A percentile compares a stretch with the other conserved stretches of the same genome.
These are phyloP conservation scores for Sarocladium oryzae DNA, from an alignment of 2,329 filamentous ascomycete species.

Conservation along the genomic window DNA sequence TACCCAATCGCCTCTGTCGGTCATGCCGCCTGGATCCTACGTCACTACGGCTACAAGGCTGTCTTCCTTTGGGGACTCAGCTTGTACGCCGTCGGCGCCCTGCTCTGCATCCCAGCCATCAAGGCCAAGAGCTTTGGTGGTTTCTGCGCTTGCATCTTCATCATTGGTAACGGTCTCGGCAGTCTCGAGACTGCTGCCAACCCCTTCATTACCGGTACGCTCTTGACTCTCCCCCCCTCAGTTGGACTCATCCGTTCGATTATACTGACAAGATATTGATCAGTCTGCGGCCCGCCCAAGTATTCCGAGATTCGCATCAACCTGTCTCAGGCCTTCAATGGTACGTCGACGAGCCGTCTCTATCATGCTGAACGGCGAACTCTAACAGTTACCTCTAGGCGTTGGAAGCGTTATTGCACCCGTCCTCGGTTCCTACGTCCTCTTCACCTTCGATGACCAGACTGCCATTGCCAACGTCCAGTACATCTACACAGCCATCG, in stretches of 20 bases:
- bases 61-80: constrained; percentile 63
- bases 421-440: constrained; percentile 64
- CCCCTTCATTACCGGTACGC: constrained; percentile 56
- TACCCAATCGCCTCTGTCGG: constrained; percentile 66
- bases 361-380: background rate
- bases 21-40: constrained; percentile 56
- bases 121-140: constrained; percentile 62
- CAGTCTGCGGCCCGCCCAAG: constrained; percentile 52
- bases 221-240: too few species aligned
- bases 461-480: constrained; percentile 60
- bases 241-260: too few species aligned
- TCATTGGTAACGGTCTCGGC: constrained; percentile 66
- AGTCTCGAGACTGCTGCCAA: constrained; percentile 75
- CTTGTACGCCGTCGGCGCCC: constrained; percentile 58
- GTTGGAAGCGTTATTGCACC: constrained; percentile 35
- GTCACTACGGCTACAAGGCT: constrained; percentile 58
- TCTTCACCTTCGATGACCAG: constrained; percentile 58
- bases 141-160: constrained; percentile 66
- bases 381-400: background rate
- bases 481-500: constrained; percentile 64
- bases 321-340: constrained; percentile 71
- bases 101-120: constrained; percentile 50
- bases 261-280: too few species aligned
- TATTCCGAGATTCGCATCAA: constrained; percentile 71
- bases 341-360: constrained; percentile 44